Conservation (phyloP, 2,329 filamentous ascomycete genomes). For the Bipolaris oryzae region DNA sequence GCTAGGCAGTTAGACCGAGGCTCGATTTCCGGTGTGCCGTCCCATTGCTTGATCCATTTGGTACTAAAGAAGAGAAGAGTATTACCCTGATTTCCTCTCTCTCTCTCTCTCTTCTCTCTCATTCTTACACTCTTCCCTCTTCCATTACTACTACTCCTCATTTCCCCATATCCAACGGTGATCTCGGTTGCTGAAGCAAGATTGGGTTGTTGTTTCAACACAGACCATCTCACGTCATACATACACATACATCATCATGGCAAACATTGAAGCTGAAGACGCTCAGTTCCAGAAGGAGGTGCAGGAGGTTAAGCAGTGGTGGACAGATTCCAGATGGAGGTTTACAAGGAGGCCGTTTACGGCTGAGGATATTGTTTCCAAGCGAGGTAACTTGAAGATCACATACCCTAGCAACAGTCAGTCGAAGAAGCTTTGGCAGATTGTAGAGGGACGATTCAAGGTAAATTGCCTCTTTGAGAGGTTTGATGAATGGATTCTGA, state of each 20-base stretch:
- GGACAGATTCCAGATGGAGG: slow-evolving; percentile 89
- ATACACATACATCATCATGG: slow-evolving; percentile 27
- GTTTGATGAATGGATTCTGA: slow-evolving; percentile 18
- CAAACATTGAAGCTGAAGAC: slow-evolving; percentile 67
- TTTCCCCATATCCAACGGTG: background rate
- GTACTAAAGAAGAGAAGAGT: slow-evolving; percentile 4
- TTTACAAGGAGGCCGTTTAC: slow-evolving; percentile 92
- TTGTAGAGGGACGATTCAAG: slow-evolving; percentile 84
- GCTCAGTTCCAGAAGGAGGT: slow-evolving; percentile 81
- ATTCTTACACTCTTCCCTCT: no score
- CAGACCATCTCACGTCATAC: background rate
- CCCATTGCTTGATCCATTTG: slow-evolving; percentile 23
- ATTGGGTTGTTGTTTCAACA: background rate
- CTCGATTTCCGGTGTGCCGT: slow-evolving; percentile 27
- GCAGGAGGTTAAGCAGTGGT: slow-evolving; percentile 89
- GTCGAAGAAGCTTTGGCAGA: slow-evolving; percentile 93
- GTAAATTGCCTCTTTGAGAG: slow-evolving; percentile 53
- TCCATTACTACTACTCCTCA: slow-evolving; percentile 2
- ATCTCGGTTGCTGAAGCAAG: background rate
- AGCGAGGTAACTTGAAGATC: slow-evolving; percentile 88
- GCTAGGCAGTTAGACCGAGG: slow-evolving; percentile 31
- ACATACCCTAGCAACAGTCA: slow-evolving; percentile 88
- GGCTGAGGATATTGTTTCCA: slow-evolving; percentile 94
- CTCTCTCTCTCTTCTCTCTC: background rate
- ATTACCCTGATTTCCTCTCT: slow-evolving; percentile 1